A percentile compares a stretch with the other conserved stretches of the same genome.
Conservation (phyloP, 306 rosid genomes). For the peach (Prunus persica) region Prunus_persica_NCBIv2 NC_034015.1:17751501-17752000, state of each 20-base stretch:
- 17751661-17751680: too few relatives aligned
- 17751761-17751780: conserved; percentile 41
- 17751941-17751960: conserved; percentile 1
- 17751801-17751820: conserved; percentile 44
- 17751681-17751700: neutral
- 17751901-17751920: conserved; percentile 25
- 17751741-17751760: conserved; percentile 37
- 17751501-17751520: neutral
- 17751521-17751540: neutral
- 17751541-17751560: conserved; percentile 7
- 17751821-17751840: conserved; percentile 47
- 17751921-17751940: conserved; percentile 45
- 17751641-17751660: neutral
- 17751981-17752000: neutral
- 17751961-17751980: neutral
- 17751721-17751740: conserved; percentile 1
- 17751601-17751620: neutral
- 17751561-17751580: neutral
- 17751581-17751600: neutral
- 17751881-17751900: conserved; percentile 27
- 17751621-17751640: neutral
- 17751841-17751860: conserved; percentile 54
- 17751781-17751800: conserved; percentile 30
- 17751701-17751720: neutral
- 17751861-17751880: conserved; percentile 45